These are phyloP conservation scores for Leishmania martiniquensis DNA, from an alignment of 208 protist species.

Conservation along the genomic window DNA sequence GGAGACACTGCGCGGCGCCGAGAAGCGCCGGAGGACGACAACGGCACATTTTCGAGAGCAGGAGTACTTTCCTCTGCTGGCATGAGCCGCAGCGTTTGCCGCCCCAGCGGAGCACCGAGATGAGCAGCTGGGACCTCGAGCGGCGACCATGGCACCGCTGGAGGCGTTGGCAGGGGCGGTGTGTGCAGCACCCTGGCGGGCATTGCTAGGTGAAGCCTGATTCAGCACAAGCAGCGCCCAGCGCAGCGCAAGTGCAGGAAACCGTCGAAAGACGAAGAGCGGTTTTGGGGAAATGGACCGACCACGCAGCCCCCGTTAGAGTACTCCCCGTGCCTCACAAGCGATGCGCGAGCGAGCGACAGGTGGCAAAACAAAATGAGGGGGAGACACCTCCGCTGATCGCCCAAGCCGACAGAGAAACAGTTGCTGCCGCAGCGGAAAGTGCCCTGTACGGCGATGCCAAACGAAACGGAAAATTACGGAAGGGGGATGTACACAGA, in stretches of 20 bases:
- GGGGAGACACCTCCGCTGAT: not conserved
- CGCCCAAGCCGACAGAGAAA: not conserved
- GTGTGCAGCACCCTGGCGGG: not conserved
- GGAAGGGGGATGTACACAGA: no score
- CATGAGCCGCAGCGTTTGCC: slow-evolving; percentile 3
- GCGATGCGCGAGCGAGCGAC: no score
- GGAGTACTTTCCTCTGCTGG: slow-evolving; percentile 16
- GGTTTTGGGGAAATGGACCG: no score
- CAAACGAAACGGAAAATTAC: no score
- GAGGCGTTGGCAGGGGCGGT: not conserved
- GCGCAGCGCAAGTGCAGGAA: not conserved
- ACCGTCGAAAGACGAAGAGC: not conserved
- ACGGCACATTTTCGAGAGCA: slow-evolving; percentile 12
- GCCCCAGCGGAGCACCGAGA: slow-evolving; percentile 6
- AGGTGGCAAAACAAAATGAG: not conserved
- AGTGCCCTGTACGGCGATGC: no score
- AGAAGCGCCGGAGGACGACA: slow-evolving; percentile 9
- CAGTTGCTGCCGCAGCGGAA: no score
- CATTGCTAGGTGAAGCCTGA: not conserved
- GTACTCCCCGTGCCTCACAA: not conserved
- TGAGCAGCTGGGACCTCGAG: not conserved
- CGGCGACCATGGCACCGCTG: not conserved
- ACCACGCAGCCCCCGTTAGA: not conserved
- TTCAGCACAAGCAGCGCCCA: not conserved
- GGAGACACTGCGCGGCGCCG: slow-evolving; percentile 16